phyloP scores from a whole-genome alignment of 495 filamentous ascomycete species.

The Trichoderma gamsii region DNA sequence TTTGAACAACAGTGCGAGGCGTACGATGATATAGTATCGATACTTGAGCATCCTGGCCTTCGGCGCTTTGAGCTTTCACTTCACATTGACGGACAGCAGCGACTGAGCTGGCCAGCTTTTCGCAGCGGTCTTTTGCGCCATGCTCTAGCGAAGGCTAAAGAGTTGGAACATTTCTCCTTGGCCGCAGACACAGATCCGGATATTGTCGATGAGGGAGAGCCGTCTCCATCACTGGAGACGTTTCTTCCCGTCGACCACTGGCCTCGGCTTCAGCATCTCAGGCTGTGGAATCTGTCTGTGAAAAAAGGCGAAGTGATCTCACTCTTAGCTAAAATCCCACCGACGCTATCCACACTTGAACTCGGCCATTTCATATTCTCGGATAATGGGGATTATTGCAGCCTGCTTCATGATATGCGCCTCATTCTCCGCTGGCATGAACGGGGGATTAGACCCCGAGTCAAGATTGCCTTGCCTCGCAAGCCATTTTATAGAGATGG shows the following conservation, averaged over 20 bases:
- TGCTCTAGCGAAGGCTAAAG: neutral
- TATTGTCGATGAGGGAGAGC: neutral
- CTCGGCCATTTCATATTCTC: neutral
- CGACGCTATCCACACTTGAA: neutral
- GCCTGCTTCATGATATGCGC: neutral
- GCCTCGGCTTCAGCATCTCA: neutral
- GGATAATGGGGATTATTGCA: neutral
- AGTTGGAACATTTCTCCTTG: neutral
- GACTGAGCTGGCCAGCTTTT: neutral
- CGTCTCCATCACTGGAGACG: neutral
- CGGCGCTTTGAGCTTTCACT: neutral
- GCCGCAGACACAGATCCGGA: neutral
- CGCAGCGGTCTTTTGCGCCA: neutral
- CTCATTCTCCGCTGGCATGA: neutral
- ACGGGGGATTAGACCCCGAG: neutral
- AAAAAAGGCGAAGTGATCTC: neutral
- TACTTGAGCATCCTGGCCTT: neutral
- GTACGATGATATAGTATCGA: neutral
- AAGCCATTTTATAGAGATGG: neutral
- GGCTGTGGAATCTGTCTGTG: neutral
- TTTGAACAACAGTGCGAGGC: neutral
- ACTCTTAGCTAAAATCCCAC: neutral
- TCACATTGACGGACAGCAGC: neutral
- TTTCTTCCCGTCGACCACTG: neutral
- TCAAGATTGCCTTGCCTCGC: neutral